phyloP scores from a whole-genome alignment of 192 early-diverging fungal species.

The Coemansia sp. region DNA sequence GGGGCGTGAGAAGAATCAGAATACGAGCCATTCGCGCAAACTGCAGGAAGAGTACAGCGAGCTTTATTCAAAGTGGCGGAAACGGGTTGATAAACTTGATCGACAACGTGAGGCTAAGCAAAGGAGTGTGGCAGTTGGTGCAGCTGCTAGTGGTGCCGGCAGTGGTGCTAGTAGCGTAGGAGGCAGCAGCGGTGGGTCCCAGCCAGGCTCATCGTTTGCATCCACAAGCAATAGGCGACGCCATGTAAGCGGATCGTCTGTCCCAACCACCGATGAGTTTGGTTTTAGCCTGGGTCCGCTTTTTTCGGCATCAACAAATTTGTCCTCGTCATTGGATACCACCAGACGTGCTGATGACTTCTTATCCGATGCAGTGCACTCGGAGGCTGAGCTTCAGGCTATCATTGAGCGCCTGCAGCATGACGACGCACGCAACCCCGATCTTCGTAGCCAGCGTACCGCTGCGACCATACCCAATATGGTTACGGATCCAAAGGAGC shows the following conservation, averaged over 20 bases:
- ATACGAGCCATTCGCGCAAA: conserved; percentile 16
- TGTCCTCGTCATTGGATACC: conserved; percentile 1
- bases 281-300: conserved; percentile 46
- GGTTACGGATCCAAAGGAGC: conserved; percentile 63
- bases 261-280: conserved; percentile 32
- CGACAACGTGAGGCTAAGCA: conserved; percentile 47
- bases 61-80: conserved; percentile 45
- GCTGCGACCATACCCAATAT: conserved; percentile 73
- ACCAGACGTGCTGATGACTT: conserved; percentile 41
- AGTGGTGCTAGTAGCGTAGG: neutral
- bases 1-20: conserved; percentile 19
- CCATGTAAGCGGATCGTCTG: conserved; percentile 4
- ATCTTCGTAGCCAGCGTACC: conserved; percentile 68
- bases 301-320: conserved; percentile 33
- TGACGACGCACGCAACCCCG: conserved; percentile 71
- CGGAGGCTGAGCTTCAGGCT: conserved; percentile 75
- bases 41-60: conserved; percentile 46
- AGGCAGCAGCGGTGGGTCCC: conserved; percentile 6
- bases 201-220: conserved; percentile 11
- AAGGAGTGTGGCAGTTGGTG: conserved; percentile 10
- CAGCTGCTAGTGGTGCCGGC: neutral
- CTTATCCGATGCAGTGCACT: conserved; percentile 70
- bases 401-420: conserved; percentile 72
- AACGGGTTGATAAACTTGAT: conserved; percentile 48
- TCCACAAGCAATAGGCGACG: conserved; percentile 20